A percentile compares a stretch with the other conserved stretches of the same genome.
phyloP scores from a whole-genome alignment of 805 yeast species.

The Saturnispora ahearnii region DNA sequence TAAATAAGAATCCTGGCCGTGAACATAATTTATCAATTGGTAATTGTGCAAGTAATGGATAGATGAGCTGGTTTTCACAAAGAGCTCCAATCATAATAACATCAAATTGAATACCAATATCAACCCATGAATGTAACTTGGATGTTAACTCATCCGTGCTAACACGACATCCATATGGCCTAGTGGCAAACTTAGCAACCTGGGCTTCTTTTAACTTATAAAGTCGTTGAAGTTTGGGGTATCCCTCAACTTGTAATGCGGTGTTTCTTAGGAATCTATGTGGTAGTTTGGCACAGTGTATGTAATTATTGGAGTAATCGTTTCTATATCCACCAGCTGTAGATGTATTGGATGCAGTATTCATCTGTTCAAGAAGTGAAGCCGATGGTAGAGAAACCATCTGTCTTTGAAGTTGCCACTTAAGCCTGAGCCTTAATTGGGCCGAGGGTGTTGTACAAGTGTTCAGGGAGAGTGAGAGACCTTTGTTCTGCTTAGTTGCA shows the following conservation, averaged over 20 bases:
- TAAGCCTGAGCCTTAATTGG: background rate
- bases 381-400: background rate
- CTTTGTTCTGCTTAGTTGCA: too few species aligned
- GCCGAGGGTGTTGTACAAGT: background rate
- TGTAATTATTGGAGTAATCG: conserved; percentile 63
- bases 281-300: conserved; percentile 57
- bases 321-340: conserved; percentile 34
- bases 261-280: conserved; percentile 57
- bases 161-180: conserved; percentile 59
- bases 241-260: conserved; percentile 64
- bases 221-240: conserved; percentile 70
- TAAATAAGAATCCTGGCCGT: conserved; percentile 76
- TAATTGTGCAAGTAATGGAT: conserved; percentile 50
- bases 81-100: conserved; percentile 89
- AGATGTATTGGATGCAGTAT: background rate
- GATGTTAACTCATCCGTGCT: conserved; percentile 45
- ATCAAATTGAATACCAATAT: conserved; percentile 60
- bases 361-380: background rate
- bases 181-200: conserved; percentile 40
- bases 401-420: background rate
- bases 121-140: conserved; percentile 54
- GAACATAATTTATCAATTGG: conserved; percentile 70
- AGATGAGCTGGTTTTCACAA: conserved; percentile 60
- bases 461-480: too few species aligned
- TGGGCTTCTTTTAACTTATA: conserved; percentile 59